A percentile compares a stretch with the other conserved stretches of the same genome.
Evolutionary conservation across 1,284 basidiomycete genomes (phyloP).

Genomic region (Cutaneotrichosporon sp.): DNA sequence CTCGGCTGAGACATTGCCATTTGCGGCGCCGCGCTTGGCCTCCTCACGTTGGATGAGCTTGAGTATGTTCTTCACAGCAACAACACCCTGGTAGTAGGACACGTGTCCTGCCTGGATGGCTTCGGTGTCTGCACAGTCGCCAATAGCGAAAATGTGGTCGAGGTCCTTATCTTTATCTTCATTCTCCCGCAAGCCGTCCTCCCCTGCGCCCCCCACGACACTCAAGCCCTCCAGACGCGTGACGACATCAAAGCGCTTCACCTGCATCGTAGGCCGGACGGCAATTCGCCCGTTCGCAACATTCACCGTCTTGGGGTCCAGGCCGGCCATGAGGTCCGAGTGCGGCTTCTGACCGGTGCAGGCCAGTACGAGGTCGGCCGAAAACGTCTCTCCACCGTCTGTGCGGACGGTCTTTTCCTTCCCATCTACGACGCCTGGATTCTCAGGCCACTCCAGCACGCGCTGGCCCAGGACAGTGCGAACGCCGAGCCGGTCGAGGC

Average conservation of each 20-base stretch:
- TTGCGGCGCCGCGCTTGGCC: not conserved
- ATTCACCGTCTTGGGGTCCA: constrained; percentile 56
- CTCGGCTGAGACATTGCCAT: not conserved
- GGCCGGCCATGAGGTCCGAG: constrained; percentile 55
- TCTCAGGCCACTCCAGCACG: constrained; percentile 39
- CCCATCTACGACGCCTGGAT: constrained; percentile 40
- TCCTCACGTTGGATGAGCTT: constrained; percentile 32
- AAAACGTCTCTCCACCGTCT: constrained; percentile 57
- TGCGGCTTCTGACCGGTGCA: constrained; percentile 74
- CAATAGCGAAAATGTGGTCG: constrained; percentile 49
- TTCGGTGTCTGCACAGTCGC: constrained; percentile 49
- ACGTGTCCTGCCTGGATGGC: constrained; percentile 62
- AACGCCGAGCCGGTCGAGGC: constrained; percentile 45
- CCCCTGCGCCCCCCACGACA: not conserved
- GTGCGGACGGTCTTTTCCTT: constrained; percentile 53
- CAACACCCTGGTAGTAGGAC: constrained; percentile 58
- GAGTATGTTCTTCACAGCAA: constrained; percentile 48
- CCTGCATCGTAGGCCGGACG: constrained; percentile 60
- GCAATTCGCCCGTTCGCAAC: constrained; percentile 50
- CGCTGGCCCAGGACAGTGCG: constrained; percentile 49
- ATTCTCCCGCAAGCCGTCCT: not conserved
- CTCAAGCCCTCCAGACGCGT: constrained; percentile 1
- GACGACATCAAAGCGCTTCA: not conserved
- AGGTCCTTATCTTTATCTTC: constrained; percentile 13
- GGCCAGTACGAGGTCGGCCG: constrained; percentile 63